Conservation (phyloP, 139 green algal genomes). For the Volvox africanus region DNA sequence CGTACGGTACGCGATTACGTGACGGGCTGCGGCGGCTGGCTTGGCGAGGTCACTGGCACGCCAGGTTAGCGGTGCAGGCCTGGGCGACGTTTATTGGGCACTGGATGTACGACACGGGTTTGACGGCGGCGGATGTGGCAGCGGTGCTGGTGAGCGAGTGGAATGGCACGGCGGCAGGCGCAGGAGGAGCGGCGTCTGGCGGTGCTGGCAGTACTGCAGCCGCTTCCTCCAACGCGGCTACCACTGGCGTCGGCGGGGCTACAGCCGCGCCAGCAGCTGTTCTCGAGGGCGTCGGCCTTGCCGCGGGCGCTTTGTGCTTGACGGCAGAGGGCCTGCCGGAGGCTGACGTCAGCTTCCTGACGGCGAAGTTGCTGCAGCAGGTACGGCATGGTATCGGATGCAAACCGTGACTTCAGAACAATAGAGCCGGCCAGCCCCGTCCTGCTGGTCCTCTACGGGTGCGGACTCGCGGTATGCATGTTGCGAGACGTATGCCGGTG, state of each 20-base stretch:
- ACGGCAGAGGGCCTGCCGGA: conserved; percentile 35
- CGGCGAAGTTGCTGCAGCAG: conserved; percentile 5
- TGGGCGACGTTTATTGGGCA: conserved; percentile 28
- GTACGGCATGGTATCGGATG: neutral
- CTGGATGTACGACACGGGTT: conserved; percentile 39
- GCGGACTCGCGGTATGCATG: too few species aligned
- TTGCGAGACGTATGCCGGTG: too few species aligned
- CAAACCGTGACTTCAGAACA: too few species aligned
- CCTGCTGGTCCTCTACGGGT: too few species aligned
- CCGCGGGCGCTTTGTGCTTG: conserved; percentile 20
- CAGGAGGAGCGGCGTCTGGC: neutral
- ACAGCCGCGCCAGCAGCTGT: conserved; percentile 14
- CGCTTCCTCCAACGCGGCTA: neutral
- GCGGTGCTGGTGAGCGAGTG: conserved; percentile 30
- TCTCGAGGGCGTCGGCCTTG: conserved; percentile 31
- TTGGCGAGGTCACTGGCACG: conserved; percentile 15
- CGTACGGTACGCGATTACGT: conserved; percentile 1
- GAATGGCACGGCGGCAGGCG: neutral
- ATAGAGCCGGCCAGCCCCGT: too few species aligned
- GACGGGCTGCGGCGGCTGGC: conserved; percentile 32
- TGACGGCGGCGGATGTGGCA: conserved; percentile 18
- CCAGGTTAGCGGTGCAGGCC: conserved; percentile 2
- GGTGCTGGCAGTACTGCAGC: neutral
- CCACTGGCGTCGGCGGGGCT: neutral
- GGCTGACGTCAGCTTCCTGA: conserved; percentile 18